Percentiles rank a stretch among this genome's conserved stretches.
Evolutionary conservation across 73 alveolate species (phyloP).

Genomic region (Tetrahymena thermophila): DNA sequence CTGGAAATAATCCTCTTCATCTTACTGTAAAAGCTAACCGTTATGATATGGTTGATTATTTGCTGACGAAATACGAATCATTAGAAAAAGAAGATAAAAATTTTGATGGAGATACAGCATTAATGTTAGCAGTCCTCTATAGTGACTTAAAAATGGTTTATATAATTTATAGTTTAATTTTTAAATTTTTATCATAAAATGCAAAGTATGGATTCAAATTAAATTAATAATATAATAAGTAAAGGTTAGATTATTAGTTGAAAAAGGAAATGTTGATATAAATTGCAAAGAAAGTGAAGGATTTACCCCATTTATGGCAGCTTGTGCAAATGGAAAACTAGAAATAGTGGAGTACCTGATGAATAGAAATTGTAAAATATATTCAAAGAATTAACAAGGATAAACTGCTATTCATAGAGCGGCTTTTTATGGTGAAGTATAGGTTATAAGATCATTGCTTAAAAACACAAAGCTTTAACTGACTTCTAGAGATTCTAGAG

Average conservation of each 20-base stretch:
- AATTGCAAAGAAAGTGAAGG: constrained; percentile 2
- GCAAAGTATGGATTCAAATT: not conserved
- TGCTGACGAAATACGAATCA: not conserved
- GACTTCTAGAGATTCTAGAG: not conserved
- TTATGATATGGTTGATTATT: not conserved
- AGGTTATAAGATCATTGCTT: not conserved
- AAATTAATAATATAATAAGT: not conserved
- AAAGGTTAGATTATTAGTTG: not conserved
- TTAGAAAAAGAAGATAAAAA: not conserved
- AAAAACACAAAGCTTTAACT: not conserved
- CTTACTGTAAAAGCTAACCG: not conserved
- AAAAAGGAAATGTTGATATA: not conserved
- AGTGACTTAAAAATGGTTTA: not conserved
- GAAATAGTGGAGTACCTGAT: not conserved
- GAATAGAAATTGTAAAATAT: not conserved
- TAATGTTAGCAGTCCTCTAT: not conserved
- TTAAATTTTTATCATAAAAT: too few relatives aligned
- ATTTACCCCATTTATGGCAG: not conserved
- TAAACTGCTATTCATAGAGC: not conserved
- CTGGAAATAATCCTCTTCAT: not conserved
- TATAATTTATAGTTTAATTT: too few relatives aligned
- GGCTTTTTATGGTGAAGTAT: not conserved
- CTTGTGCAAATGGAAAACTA: not conserved
- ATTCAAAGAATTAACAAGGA: not conserved
- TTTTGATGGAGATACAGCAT: not conserved